Conservation (phyloP, 2,329 filamentous ascomycete species). For the Aspergillus udagawae region DNA sequence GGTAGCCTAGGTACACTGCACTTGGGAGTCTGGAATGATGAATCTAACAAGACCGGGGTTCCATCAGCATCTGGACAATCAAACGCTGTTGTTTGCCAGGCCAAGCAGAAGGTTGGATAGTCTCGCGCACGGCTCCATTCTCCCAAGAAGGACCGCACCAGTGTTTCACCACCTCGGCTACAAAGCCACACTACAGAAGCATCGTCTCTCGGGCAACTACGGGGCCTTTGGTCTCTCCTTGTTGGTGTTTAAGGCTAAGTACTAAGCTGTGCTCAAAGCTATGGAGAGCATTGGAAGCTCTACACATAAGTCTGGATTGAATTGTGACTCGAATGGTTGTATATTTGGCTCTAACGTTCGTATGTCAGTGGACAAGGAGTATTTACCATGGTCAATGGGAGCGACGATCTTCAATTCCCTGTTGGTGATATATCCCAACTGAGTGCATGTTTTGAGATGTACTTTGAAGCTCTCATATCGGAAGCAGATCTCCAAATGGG, state of each 20-base stretch:
- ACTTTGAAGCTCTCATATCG: background rate
- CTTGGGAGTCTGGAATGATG: background rate
- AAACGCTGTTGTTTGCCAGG: background rate
- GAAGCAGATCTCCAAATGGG: background rate
- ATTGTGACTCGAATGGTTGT: background rate
- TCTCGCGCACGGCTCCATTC: conserved; percentile 10
- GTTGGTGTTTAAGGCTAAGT: background rate
- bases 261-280: background rate
- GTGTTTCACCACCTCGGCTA: conserved; percentile 18
- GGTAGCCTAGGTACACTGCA: background rate
- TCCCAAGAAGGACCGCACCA: conserved; percentile 12
- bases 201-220: conserved; percentile 16
- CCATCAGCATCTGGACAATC: background rate
- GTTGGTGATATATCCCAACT: background rate
- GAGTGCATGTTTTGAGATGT: background rate
- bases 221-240: background rate
- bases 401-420: background rate
- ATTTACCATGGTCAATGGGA: background rate
- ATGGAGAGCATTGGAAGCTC: background rate
- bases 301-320: background rate
- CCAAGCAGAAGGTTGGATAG: conserved; percentile 8
- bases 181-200: background rate
- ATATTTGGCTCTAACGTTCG: background rate
- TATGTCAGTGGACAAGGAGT: background rate
- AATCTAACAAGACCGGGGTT: background rate